Base-by-base conservation (phyloP, 2,329 filamentous ascomycete species). In the Cercospora zeae-maydis region DNA sequence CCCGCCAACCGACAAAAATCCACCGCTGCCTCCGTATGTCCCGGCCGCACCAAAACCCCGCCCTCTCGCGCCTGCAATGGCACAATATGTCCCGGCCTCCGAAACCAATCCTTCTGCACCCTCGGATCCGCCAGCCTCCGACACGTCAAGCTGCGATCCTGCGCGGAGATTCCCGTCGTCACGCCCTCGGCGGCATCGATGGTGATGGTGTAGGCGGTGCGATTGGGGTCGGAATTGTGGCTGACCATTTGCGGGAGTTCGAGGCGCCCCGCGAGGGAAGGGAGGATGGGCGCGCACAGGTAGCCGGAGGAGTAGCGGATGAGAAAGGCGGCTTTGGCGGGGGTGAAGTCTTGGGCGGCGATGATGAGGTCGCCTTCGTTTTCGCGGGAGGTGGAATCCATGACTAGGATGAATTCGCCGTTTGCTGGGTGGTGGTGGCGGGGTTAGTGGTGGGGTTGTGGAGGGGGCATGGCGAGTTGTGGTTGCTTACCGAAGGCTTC, bases 321-420 rank as follows among this genome's bases (percentile, higher is more conserved):
- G 84, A 99, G 88, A 82, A 97, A 99, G 72, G 92, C 91, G 88
- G 96, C 96, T 79, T 98, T 93, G 68, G 90, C 85, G 24, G 92
- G 84, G 8, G 93, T 96, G 67, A 97, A 81, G 72, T 89, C 84
- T 69, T 92, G 82, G 66, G 92, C 93, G 69, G 95, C 91, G 74
- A 98, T 96, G 78, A 98, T 97, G 54, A 99, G 86, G 80, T 99
- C 95, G 77, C 93, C 95, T 84, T 99, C 95, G 78, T 99, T 99
- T 78, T 99, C 95, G 77, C 95, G 93, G 66, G 88, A 86, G 67
- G 92, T 87, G 70, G 91, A 90, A 81, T 99, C 95, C 73, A 99
- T 91, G 37, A 97, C 93, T 66, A 99, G 87, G 75, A 99, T 89
- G 83, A 98, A 98, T 75, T 98, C 88, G 77, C 92, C 92, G 69